These are phyloP conservation scores for Bothia castanella DNA, from an alignment of 1,284 basidiomycete species.

Conservation along the genomic window DNA sequence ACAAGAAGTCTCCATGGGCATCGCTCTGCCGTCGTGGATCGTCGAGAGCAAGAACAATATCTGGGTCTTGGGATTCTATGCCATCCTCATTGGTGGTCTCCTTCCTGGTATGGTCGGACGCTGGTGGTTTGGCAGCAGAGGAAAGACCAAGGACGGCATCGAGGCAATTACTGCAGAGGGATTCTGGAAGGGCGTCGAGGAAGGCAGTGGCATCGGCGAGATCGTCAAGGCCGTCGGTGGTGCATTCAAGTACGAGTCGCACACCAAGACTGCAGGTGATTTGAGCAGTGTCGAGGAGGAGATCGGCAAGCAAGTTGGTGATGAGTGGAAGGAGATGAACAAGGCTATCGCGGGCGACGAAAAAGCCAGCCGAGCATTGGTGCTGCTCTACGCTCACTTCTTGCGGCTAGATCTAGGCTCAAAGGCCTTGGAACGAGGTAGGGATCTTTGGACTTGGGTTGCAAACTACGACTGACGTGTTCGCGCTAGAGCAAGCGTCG, in stretches of 20 bases:
- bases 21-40: conserved; percentile 94
- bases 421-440: conserved; percentile 61
- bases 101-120: conserved; percentile 76
- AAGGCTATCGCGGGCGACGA: conserved; percentile 40
- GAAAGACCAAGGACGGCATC: conserved; percentile 91
- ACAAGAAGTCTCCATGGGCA: conserved; percentile 92
- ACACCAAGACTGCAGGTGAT: conserved; percentile 37
- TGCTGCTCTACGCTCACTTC: conserved; percentile 85
- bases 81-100: conserved; percentile 79
- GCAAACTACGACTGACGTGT: conserved; percentile 8
- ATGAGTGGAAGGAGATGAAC: conserved; percentile 50
- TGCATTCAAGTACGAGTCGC: conserved; percentile 65
- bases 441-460: conserved; percentile 12
- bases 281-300: conserved; percentile 57
- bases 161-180: conserved; percentile 79
- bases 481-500: conserved; percentile 55
- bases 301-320: conserved; percentile 48
- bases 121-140: conserved; percentile 97
- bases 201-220: conserved; percentile 74
- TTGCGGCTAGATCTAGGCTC: conserved; percentile 67
- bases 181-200: conserved; percentile 86
- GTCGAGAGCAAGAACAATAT: conserved; percentile 89
- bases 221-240: conserved; percentile 74
- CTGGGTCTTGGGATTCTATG: conserved; percentile 89
- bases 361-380: conserved; percentile 49